Evolutionary conservation across 345 rosid species (phyloP).

Genomic region (Eucalyptus sp.): DNA sequence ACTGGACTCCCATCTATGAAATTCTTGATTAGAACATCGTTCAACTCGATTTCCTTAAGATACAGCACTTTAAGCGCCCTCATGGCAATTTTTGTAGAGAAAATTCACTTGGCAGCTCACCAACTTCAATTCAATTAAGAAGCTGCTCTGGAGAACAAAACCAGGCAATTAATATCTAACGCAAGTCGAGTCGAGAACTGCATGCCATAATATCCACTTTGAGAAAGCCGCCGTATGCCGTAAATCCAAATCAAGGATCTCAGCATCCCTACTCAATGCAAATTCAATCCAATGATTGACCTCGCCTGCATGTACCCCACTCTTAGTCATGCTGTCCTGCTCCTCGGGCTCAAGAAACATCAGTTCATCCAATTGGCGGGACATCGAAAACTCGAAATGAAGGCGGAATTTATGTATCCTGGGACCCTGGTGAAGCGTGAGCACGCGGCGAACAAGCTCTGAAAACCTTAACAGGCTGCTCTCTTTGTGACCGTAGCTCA

Average conservation of each 20-base stretch:
- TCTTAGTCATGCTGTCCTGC: neutral
- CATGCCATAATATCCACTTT: neutral
- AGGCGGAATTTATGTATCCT: neutral
- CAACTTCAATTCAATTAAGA: neutral
- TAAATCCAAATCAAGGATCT: constrained; percentile 1
- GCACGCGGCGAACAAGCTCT: neutral
- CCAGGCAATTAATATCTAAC: neutral
- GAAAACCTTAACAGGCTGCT: neutral
- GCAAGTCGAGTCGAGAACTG: neutral
- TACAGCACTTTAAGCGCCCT: neutral
- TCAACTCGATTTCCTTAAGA: neutral
- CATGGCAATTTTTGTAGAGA: neutral
- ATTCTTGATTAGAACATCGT: neutral
- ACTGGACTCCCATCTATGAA: neutral
- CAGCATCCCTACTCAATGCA: neutral
- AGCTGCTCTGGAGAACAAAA: neutral
- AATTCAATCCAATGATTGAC: neutral
- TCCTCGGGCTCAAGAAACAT: neutral
- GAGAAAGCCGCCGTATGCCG: neutral
- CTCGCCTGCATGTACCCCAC: neutral
- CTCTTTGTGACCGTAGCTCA: neutral
- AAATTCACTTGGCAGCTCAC: neutral
- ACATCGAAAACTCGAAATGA: neutral
- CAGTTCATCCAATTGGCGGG: neutral
- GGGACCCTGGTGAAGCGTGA: neutral